Percentiles rank a stretch among this genome's conserved stretches.
Evolutionary conservation across 2,329 filamentous ascomycete species (phyloP).

Genomic region (Scedosporium aurantiacum): DNA sequence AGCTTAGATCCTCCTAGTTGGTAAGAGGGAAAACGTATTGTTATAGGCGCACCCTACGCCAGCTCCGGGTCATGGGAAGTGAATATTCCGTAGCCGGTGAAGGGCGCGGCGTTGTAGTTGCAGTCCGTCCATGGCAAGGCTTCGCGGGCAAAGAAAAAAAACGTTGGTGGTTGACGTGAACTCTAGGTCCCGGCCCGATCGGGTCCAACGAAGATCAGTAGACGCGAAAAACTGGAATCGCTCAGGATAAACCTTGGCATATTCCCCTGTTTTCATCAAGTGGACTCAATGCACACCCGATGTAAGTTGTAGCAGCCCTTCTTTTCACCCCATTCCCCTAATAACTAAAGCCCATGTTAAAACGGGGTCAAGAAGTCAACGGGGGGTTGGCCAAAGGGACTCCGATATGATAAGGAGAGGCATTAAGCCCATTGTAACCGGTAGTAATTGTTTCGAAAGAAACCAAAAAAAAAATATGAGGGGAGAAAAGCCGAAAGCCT

Average conservation of each 20-base stretch:
- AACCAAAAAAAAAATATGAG: background rate
- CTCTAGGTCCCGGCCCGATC: background rate
- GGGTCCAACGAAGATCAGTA: background rate
- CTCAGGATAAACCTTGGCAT: background rate
- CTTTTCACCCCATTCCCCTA: background rate
- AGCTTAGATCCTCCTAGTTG: background rate
- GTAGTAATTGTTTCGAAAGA: background rate
- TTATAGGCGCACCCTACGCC: background rate
- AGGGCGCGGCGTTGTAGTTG: background rate
- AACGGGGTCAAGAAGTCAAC: background rate
- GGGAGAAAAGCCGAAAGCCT: background rate
- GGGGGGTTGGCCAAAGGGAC: background rate
- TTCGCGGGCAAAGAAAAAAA: background rate
- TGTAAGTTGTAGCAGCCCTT: background rate
- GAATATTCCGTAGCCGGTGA: background rate
- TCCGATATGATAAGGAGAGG: background rate
- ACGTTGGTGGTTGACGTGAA: slow-evolving; percentile 15
- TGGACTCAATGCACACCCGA: background rate
- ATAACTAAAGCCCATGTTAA: background rate
- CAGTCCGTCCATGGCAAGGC: background rate
- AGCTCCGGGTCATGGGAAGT: background rate
- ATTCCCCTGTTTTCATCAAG: background rate
- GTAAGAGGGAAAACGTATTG: background rate
- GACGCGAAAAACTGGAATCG: background rate
- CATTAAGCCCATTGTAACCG: background rate